Conservation (phyloP, 208 protist genomes). For the Leishmania arabica region DNA sequence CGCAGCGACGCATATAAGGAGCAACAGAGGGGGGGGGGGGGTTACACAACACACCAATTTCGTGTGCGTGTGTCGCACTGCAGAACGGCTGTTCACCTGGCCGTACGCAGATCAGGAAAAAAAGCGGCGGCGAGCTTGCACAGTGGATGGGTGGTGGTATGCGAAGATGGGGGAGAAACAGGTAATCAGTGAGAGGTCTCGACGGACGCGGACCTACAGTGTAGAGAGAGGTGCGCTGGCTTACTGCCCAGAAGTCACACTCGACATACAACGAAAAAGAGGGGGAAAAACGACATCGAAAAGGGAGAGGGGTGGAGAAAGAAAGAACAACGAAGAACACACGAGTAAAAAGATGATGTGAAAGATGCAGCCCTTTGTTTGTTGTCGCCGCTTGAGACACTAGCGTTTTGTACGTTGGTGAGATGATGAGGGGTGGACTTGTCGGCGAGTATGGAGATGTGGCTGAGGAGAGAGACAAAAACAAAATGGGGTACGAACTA, state of each 20-base stretch:
- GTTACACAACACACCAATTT: neutral
- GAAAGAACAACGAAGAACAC: constrained; percentile 6
- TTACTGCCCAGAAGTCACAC: neutral
- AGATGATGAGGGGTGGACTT: neutral
- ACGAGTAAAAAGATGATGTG: neutral
- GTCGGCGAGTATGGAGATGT: neutral
- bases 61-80: neutral
- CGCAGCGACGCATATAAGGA: neutral
- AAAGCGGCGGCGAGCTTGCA: neutral
- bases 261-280: neutral
- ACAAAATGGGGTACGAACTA: neutral
- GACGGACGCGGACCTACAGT: neutral
- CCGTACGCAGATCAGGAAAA: neutral
- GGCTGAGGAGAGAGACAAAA: neutral
- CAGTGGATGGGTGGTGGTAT: neutral
- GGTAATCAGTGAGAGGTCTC: neutral
- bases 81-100: neutral
- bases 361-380: neutral
- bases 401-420: constrained; percentile 4
- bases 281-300: neutral
- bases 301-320: neutral
- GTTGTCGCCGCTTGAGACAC: neutral
- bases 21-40: neutral
- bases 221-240: neutral
- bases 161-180: neutral